Base-by-base conservation (phyloP, 2,329 filamentous ascomycete genomes). In the Cordyceps tenuipes region DNA sequence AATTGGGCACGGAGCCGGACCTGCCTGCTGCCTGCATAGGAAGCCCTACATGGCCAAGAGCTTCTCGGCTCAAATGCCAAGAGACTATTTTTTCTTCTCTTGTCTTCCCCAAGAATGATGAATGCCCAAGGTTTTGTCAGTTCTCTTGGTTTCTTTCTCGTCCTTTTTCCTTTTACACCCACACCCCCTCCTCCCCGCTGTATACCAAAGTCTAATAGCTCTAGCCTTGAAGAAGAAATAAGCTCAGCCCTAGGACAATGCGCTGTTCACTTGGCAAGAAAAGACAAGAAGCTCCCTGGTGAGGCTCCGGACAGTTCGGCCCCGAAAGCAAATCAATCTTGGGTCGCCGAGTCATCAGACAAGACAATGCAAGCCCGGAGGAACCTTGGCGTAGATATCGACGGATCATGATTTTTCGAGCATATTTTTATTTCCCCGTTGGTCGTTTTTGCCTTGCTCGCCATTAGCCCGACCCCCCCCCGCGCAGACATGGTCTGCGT, bases 201-300 rank as follows among this genome's bases (percentile, higher is more conserved):
- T 23, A 4, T 23, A 4, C 23, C 2, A 23, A 34, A 29, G 29
- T 8, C 29, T 29, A 29, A 29, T 29, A 29, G 7, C 29, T 26
- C 29, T 26, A 39, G 15, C 43, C 26, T 26, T 21, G 41, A 34
- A 47, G 26, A 49, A 57, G 44, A 41, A 57, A 57, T 57, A 57
- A 57, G 54, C 54, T 57, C 54, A 57, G 54, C 54, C 54, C 54
- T 57, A 57, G 46, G 54, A 41, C 31, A 57, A 57, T n/a, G 43
- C 43, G 43, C 36, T 19, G 9, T n/a, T n/a, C n/a, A 26, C n/a
- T 31, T 29, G 26, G 2, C 12, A 3, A 13, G 15, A 29, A 26
- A 13, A n/a, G n/a, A n/a, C n/a, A n/a, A 23, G 23, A 23, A 23
- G 23, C 23, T 23, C 23, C 23, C 23, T 23, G 23, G 23, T 43